Evolutionary conservation across 2,329 filamentous ascomycete genomes (phyloP).

Genomic region (Colletotrichum theobromicola): DNA sequence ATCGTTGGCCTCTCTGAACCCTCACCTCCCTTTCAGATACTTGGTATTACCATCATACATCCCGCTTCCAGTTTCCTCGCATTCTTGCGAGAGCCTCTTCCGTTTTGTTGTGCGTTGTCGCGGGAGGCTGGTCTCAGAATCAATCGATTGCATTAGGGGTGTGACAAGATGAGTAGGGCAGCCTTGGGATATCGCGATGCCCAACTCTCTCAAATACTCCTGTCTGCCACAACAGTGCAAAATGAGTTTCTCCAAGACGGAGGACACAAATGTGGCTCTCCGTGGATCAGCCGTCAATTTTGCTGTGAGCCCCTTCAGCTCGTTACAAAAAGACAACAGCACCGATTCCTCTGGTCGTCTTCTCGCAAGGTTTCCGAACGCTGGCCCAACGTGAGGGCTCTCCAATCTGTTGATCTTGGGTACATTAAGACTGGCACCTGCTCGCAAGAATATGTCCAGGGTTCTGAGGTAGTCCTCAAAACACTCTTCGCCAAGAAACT

Average conservation of each 20-base stretch:
- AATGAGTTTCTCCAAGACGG: fast-evolving
- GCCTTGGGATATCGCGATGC: fast-evolving
- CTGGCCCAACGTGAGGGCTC: fast-evolving
- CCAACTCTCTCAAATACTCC: fast-evolving
- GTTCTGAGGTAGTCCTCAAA: background rate
- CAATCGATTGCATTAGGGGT: background rate
- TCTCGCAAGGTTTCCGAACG: background rate
- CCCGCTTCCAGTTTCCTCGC: too few species aligned
- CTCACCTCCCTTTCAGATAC: too few species aligned
- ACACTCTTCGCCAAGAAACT: background rate
- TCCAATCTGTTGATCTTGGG: background rate
- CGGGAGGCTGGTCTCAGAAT: background rate
- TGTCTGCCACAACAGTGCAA: background rate
- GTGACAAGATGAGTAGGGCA: background rate
- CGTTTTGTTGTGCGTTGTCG: too few species aligned
- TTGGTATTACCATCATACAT: too few species aligned
- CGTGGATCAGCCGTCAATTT: fast-evolving
- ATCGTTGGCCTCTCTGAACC: too few species aligned
- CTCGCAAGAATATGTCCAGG: background rate
- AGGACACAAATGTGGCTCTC: background rate
- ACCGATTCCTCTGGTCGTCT: background rate
- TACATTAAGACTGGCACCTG: background rate
- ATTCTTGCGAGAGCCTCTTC: too few species aligned
- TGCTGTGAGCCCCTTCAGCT: background rate
- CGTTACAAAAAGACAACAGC: background rate